These are phyloP conservation scores for Trametes maxima DNA, from an alignment of 768 basidiomycete species.

Conservation along the genomic window DNA sequence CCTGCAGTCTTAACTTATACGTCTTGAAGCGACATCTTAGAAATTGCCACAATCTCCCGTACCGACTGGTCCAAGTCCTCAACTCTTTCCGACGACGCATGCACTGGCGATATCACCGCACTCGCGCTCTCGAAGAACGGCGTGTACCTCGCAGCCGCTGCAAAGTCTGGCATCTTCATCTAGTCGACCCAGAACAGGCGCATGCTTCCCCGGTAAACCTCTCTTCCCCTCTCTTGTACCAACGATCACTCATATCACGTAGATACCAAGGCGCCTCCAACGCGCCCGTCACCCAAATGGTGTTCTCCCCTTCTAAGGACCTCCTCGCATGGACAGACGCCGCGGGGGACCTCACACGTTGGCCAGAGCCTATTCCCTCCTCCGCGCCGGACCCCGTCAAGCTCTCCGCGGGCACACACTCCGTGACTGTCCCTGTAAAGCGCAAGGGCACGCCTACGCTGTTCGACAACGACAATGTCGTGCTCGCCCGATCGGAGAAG, in stretches of 20 bases:
- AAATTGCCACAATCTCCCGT: constrained; percentile 74
- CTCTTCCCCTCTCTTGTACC: constrained; percentile 31
- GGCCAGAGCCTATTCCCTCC: constrained; percentile 75
- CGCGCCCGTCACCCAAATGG: constrained; percentile 62
- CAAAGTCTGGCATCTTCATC: constrained; percentile 65
- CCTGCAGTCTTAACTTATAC: background rate
- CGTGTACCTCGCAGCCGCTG: constrained; percentile 82
- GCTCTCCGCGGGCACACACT: constrained; percentile 41
- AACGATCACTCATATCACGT: constrained; percentile 40
- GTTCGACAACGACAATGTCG: constrained; percentile 45
- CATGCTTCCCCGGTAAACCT: constrained; percentile 62
- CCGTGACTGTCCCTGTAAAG: constrained; percentile 42
- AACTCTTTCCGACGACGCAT: constrained; percentile 47
- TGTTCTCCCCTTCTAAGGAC: constrained; percentile 84
- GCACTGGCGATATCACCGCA: constrained; percentile 53
- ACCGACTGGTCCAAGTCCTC: constrained; percentile 72
- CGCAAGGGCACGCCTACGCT: constrained; percentile 44
- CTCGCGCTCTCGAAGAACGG: constrained; percentile 88
- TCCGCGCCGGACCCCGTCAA: constrained; percentile 72
- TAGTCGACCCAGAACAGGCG: constrained; percentile 80
- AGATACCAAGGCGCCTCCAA: constrained; percentile 48
- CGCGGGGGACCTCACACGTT: constrained; percentile 76
- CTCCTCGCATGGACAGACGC: constrained; percentile 84
- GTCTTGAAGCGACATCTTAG: constrained; percentile 41
- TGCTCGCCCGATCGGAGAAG: constrained; percentile 36